Evolutionary conservation across 495 filamentous ascomycete genomes (phyloP).

Genomic region (Chlorociboria aeruginascens): DNA sequence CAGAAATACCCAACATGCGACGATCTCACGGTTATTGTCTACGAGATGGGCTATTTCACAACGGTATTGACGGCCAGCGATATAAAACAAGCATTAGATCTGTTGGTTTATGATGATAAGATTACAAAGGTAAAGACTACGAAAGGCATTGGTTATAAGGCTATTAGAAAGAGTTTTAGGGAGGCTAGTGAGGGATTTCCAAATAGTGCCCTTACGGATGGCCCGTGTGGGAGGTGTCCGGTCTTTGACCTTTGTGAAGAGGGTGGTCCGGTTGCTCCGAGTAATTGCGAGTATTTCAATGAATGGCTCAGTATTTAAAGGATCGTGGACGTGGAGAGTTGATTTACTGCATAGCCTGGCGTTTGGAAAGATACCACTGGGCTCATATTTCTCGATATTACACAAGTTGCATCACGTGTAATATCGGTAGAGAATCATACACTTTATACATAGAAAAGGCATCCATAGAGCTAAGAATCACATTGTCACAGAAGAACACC

Average conservation of each 20-base stretch:
- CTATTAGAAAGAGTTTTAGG: slow-evolving; percentile 23
- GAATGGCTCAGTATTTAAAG: slow-evolving; percentile 51
- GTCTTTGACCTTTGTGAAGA: slow-evolving; percentile 89
- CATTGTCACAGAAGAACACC: no score
- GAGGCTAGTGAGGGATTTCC: slow-evolving; percentile 21
- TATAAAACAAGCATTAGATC: slow-evolving; percentile 68
- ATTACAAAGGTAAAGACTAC: slow-evolving; percentile 46
- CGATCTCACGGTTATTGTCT: slow-evolving; percentile 59
- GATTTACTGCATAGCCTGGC: slow-evolving; percentile 13
- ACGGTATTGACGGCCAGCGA: slow-evolving; percentile 52
- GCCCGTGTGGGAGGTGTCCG: slow-evolving; percentile 83
- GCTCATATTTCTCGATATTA: background rate
- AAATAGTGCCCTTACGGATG: slow-evolving; percentile 52
- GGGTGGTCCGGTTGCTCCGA: slow-evolving; percentile 76
- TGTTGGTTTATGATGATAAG: slow-evolving; percentile 75
- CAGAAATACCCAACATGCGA: slow-evolving; percentile 62
- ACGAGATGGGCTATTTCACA: slow-evolving; percentile 49
- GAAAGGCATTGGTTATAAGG: slow-evolving; percentile 38
- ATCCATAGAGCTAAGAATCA: background rate
- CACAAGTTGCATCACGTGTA: background rate
- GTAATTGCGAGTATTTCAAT: slow-evolving; percentile 82
- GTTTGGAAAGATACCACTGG: slow-evolving; percentile 19
- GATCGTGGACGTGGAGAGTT: background rate
- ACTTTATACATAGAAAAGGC: background rate
- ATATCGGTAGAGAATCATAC: no score